Conservation (phyloP, 768 basidiomycete genomes). For the Lactarius evosmus region DNA sequence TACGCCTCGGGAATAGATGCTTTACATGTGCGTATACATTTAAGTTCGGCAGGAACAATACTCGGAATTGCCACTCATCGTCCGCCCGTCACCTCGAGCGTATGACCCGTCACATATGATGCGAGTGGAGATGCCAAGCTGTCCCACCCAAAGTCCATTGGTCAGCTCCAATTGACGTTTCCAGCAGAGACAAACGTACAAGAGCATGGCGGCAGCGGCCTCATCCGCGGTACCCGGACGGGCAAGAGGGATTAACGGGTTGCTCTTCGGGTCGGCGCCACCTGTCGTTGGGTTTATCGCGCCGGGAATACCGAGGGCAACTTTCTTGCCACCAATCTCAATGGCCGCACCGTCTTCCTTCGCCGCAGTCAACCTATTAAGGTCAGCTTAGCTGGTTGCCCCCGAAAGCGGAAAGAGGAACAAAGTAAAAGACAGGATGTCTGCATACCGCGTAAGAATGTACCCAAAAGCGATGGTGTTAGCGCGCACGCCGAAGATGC, state of each 20-base stretch:
- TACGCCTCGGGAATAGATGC: conserved; percentile 11
- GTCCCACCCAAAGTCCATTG: conserved; percentile 15
- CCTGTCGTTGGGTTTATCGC: conserved; percentile 40
- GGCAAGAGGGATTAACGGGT: conserved; percentile 58
- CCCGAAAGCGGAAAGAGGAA: conserved; percentile 11
- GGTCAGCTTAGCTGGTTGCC: not conserved
- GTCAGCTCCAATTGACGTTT: conserved; percentile 11
- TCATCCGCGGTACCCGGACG: conserved; percentile 70
- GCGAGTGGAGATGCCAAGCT: conserved; percentile 78
- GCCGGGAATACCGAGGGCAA: conserved; percentile 75
- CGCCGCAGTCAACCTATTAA: conserved; percentile 61
- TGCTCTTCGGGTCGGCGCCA: conserved; percentile 40
- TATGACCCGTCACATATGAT: conserved; percentile 79
- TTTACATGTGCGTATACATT: conserved; percentile 15
- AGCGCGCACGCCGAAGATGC: conserved; percentile 73
- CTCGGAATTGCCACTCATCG: conserved; percentile 23
- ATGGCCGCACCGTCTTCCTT: conserved; percentile 77
- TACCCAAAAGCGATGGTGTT: conserved; percentile 79
- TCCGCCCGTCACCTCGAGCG: conserved; percentile 81
- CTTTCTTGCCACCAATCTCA: conserved; percentile 79
- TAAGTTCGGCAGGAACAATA: conserved; percentile 8
- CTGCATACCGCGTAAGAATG: conserved; percentile 67
- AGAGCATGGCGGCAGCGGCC: conserved; percentile 69
- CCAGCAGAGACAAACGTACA: conserved; percentile 48
- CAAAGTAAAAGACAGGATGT: not conserved